These are phyloP conservation scores for Pichia cephalocereana DNA, from an alignment of 805 yeast genomes.

Conservation along the genomic window DNA sequence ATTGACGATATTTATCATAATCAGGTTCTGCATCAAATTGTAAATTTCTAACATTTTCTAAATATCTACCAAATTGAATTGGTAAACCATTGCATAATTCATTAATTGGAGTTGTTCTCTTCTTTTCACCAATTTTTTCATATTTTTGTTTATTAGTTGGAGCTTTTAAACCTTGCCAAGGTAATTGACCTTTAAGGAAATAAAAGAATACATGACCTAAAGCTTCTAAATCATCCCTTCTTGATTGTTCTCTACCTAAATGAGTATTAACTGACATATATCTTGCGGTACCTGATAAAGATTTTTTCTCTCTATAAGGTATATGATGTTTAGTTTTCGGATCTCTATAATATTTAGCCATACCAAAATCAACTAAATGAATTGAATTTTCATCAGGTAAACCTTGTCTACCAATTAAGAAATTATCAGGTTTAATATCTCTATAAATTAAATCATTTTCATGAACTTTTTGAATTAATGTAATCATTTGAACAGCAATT, in stretches of 20 bases:
- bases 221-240: conserved; percentile 95
- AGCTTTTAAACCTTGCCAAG: conserved; percentile 99
- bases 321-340: conserved; percentile 93
- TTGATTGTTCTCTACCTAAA: conserved; percentile 91
- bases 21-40: conserved; percentile 93
- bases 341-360: conserved; percentile 97
- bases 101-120: conserved; percentile 76
- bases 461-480: conserved; percentile 79
- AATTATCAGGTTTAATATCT: conserved; percentile 97
- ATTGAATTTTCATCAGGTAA: conserved; percentile 77
- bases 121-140: conserved; percentile 95
- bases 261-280: conserved; percentile 98
- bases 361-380: conserved; percentile 92
- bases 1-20: conserved; percentile 73
- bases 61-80: conserved; percentile 84
- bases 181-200: conserved; percentile 86
- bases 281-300: conserved; percentile 95
- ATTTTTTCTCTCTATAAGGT: conserved; percentile 93
- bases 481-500: conserved; percentile 91
- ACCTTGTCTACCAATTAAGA: conserved; percentile 83
- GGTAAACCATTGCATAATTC: conserved; percentile 88
- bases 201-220: conserved; percentile 95
- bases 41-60: conserved; percentile 79
- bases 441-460: conserved; percentile 86
- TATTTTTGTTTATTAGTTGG: conserved; percentile 97